Evolutionary conservation across 1,284 basidiomycete species (phyloP), one percentile per base, ranked within the genome.

Genomic region (Gomphus sp.): DNA sequence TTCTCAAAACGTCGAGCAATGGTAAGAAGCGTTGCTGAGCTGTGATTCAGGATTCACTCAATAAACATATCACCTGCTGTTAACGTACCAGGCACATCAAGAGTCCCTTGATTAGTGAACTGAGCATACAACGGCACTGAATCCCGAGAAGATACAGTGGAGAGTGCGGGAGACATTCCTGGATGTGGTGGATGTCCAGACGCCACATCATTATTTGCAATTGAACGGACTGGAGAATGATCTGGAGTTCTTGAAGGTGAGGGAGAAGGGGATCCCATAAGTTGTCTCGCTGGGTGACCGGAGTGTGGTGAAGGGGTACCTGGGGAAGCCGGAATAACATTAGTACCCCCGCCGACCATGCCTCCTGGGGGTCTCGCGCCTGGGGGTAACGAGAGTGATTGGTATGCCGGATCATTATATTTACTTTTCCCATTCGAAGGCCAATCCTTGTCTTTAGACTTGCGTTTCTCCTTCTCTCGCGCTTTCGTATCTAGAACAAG

Each of bases 1-100:
- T 91, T 91, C 69, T 91, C 89, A 61, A 91, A 91, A 8, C 86
- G 79, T 60, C 79, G 80, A 8, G 84, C 83, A 47, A 88, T 80
- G 10, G 78, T 79, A 16, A 91, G 72, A 2, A 91, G 71, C 0
- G 89, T 90, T 7, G 41, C 58, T 59, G 41, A 31, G n/a, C 7
- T 12, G 28, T n/a, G 2, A 16, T 54, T 10, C 22, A 18, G 18
- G 4, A 8, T 25, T 43, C 37, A 52, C 37, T 33, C 18, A 31
- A n/a, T 44, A 9, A 14, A 31, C 28, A 58, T 12, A 25, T 47
- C 18, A 22, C 31, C 18, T 8, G 18, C 16, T 31, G 28, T n/a
- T 33, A 14, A 47, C 52, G 22, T 28, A 2, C 78, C 81, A 12
- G 83, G 79, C 8, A 89, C 73, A 65, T 91, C 89, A 4, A 91